Evolutionary conservation across 164 flowering plant species (phyloP), one percentile per base, ranked within the genome.

Genomic region (Malania oleifera): DNA sequence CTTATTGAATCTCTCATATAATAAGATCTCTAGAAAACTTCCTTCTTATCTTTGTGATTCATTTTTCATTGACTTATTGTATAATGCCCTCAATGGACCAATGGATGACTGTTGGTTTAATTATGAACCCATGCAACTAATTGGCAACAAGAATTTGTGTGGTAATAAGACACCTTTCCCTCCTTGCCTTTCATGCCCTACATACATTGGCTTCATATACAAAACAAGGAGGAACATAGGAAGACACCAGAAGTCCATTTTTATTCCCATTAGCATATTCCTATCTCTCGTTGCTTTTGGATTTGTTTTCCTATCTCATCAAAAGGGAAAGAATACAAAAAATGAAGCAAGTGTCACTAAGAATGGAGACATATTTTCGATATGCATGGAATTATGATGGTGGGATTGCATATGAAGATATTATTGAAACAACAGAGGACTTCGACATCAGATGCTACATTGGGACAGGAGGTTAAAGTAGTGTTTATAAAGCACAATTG

Each of bases 401-500:
- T 2, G 14, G 2, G 1, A 38, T 38, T 38, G 41, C 41, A 5
- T 38, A 38, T 38, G 41, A 12, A 5, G 41, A 38, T 15, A 38
- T 38, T 15, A 11, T 38, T 5, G 41, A 38, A 38, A 15, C 41
- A 6, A 38, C 55, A 7, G 19, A 35, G 55, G 31, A 52, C 1
- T 52, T 7, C 29, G 35, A 50, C 26, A 19, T 28, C 15, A 8
- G 11, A 6, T 37, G 39, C 39, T 39, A 31, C 34, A 38, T 55
- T 3, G 58, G 58, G 2, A 38, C 31, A 0, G 58, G 46, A 14
- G 46, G 58, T 8, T 55, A 55, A 7, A 46, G 58, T 9, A 55
- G 58, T 39, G 58, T 55, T 6, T 55, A 55, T 7, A 55, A 26
- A 55, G 58, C 58, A 25, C 58, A 39, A 10, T 8, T 55, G 13